These are phyloP conservation scores for Eucalyptus sp. DNA, from an alignment of 345 rosid species.

Conservation along the genomic window DNA sequence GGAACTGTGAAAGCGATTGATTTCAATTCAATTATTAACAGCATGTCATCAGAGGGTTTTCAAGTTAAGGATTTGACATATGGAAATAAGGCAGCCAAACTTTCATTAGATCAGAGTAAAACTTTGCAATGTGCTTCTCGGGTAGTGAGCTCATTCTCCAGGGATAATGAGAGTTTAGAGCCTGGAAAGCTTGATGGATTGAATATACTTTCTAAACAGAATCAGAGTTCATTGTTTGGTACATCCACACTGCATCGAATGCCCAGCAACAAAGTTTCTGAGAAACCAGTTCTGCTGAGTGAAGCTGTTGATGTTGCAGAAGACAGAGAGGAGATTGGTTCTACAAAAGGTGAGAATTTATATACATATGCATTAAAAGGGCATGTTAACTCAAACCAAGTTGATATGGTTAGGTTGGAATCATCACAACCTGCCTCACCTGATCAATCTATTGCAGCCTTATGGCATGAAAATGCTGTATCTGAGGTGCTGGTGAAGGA, in stretches of 20 bases:
- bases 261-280: not conserved
- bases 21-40: conserved; percentile 28
- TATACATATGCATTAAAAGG: not conserved
- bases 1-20: conserved; percentile 43
- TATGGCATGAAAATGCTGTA: conserved; percentile 11
- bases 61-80: conserved; percentile 24
- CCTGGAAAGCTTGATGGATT: not conserved
- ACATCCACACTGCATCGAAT: not conserved
- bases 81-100: conserved; percentile 13
- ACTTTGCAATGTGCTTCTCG: not conserved
- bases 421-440: conserved; percentile 3
- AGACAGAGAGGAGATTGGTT: not conserved
- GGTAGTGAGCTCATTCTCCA: conserved; percentile 5
- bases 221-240: not conserved
- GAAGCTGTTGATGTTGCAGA: conserved; percentile 3
- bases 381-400: not conserved
- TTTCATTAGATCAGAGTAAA: not conserved
- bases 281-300: not conserved
- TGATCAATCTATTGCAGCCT: conserved; percentile 1
- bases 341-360: not conserved
- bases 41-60: conserved; percentile 38
- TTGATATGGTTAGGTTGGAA: conserved; percentile 2
- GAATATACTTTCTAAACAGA: not conserved
- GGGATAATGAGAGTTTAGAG: conserved; percentile 3
- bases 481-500: not conserved